A percentile compares a stretch with the other conserved stretches of the same genome.
These are phyloP conservation scores for Aureobasidium sp. DNA, from an alignment of 2,329 filamentous ascomycete genomes.

Conservation along the genomic window DNA sequence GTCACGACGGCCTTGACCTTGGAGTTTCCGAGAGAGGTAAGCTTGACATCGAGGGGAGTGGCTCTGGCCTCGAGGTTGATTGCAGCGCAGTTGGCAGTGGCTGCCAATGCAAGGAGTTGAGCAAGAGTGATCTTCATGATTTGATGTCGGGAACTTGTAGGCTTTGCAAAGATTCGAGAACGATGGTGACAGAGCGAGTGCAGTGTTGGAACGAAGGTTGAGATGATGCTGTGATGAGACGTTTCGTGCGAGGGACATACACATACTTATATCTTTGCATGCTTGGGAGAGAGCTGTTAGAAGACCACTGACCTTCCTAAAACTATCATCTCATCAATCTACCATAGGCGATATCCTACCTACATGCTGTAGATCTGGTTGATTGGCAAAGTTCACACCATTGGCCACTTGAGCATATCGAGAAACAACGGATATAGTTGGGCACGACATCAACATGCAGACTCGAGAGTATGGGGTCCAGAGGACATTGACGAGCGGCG, in stretches of 20 bases:
- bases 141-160: neutral
- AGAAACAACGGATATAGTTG: neutral
- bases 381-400: neutral
- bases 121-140: slow-evolving; percentile 13
- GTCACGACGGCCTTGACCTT: slow-evolving; percentile 23
- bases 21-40: slow-evolving; percentile 21
- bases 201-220: neutral
- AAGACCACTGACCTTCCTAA: neutral
- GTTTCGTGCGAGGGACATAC: neutral
- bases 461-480: neutral
- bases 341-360: neutral
- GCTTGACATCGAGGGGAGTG: slow-evolving; percentile 21
- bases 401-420: neutral
- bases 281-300: neutral
- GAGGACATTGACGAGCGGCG: neutral
- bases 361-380: neutral
- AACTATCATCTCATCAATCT: neutral
- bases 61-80: slow-evolving; percentile 22
- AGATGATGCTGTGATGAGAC: neutral
- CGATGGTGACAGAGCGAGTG: neutral
- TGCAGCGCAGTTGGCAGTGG: slow-evolving; percentile 18
- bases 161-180: neutral
- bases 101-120: slow-evolving; percentile 15
- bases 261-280: neutral
- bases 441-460: neutral